Evolutionary conservation across 164 flowering plant species (phyloP), one percentile per base, ranked within the genome.

Genomic region (Stephania cephalantha): DNA sequence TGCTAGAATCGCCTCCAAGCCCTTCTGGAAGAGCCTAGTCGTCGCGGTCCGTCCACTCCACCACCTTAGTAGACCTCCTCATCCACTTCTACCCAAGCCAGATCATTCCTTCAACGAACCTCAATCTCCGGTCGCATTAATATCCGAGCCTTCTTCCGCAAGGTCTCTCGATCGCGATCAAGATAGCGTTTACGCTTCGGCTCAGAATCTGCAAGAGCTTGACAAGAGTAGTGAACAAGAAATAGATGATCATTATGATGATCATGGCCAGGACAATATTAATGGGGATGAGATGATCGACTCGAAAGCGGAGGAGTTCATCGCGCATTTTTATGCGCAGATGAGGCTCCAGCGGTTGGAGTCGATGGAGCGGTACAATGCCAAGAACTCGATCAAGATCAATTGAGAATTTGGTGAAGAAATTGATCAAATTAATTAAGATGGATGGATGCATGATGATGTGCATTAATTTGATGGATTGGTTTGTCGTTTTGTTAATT

Each of bases 301-400:
- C 66, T 77, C 74, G 12, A 88, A 85, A 82, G 97, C 98, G 0
- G 97, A 91, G 75, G 84, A 86, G 74, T 93, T 91, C 76, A 93
- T 93, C 9, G 84, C 91, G 6, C 82, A 81, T 6, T 93, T 93
- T 70, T 91, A 93, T 58, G 80, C 82, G 35, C 86, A 90, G 73
- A 90, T 93, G 82, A 87, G 83, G 87, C 79, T 86, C 45, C 89
- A 89, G 70, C 82, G 79, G 17, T 3, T 74, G 72, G 77, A 69
- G 12, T 81, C 83, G 20, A 4, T 75, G 22, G 35, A 76, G n/a
- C 79, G 78, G 30, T 52, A 74, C 75, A 75, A 44, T 18, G 52
- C 35, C 31, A 22, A 46, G 69, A 42, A 12, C n/a, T 46, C 22
- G 65, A 30, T 22, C 30, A 53, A 12, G 67, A 50, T 42, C 6